Conservation (phyloP, 208 protist genomes). For the Plasmodiophora brassicae region DNA sequence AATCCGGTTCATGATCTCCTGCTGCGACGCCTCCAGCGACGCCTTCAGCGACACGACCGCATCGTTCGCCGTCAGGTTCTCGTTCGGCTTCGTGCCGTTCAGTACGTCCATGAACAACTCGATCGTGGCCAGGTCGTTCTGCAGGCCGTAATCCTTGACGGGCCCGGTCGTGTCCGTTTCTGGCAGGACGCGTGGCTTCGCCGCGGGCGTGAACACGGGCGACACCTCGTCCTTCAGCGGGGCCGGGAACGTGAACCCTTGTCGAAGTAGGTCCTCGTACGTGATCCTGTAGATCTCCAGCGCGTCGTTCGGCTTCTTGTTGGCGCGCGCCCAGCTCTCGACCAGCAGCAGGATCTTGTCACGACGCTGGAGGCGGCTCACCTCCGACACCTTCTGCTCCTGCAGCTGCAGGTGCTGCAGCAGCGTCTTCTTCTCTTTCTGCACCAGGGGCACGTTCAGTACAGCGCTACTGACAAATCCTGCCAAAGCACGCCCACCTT, state of each 20-base stretch:
- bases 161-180: not conserved
- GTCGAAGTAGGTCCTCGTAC: not conserved
- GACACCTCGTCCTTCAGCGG: slow-evolving; percentile 6
- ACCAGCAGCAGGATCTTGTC: slow-evolving; percentile 22
- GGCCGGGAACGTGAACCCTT: slow-evolving; percentile 7
- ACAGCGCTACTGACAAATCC: too few species aligned
- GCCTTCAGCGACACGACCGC: not conserved
- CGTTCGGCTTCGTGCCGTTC: not conserved
- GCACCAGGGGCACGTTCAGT: too few species aligned
- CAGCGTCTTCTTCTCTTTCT: slow-evolving; percentile 28
- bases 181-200: not conserved
- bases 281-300: slow-evolving; percentile 18
- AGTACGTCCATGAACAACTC: slow-evolving; percentile 14
- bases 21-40: not conserved
- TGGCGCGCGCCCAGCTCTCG: not conserved
- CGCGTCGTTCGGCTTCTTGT: not conserved
- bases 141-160: not conserved
- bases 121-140: not conserved
- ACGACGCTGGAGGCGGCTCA: not conserved
- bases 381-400: slow-evolving; percentile 17
- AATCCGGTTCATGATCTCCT: not conserved
- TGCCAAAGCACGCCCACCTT: not conserved
- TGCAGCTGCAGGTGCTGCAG: slow-evolving; percentile 20
- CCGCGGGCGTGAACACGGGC: not conserved
- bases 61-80: not conserved